A percentile compares a stretch with the other conserved stretches of the same genome.
phyloP scores from a whole-genome alignment of 805 yeast genomes.

The Vanderwaltozyma polyspora region DNA sequence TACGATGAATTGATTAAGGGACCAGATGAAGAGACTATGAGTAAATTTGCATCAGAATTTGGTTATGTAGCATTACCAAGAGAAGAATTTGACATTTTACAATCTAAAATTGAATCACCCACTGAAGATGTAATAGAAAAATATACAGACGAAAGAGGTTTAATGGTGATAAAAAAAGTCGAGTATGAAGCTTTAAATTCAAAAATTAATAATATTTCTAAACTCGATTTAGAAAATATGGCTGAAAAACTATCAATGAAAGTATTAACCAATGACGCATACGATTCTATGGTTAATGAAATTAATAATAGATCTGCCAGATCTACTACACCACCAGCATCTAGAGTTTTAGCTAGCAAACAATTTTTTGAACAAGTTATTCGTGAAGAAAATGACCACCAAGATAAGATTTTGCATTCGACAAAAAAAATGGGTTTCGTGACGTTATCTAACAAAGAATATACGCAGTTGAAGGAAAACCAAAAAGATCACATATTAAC shows the following conservation, averaged over 20 bases:
- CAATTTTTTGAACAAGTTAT: conserved; percentile 27
- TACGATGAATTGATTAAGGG: conserved; percentile 7
- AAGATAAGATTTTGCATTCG: conserved; percentile 24
- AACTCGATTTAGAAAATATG: conserved; percentile 16
- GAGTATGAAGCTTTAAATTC: conserved; percentile 4
- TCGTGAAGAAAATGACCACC: conserved; percentile 18
- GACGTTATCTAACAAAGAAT: conserved; percentile 27
- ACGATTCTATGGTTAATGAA: conserved; percentile 9
- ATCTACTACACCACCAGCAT: conserved; percentile 6
- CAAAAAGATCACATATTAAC: conserved; percentile 24
- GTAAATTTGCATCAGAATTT: conserved; percentile 10
- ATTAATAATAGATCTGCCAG: conserved; percentile 3
- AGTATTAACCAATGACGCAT: conserved; percentile 26
- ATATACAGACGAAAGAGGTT: conserved; percentile 5
- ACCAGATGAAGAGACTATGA: conserved; percentile 6
- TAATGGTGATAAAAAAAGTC: conserved; percentile 5
- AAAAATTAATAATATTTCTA: conserved; percentile 4
- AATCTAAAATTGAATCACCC: conserved; percentile 2
- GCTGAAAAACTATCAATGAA: conserved; percentile 26
- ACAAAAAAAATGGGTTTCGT: conserved; percentile 27
- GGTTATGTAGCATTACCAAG: conserved; percentile 12
- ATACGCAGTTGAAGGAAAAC: conserved; percentile 21
- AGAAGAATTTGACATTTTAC: conserved; percentile 4
- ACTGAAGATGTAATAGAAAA: conserved; percentile 8
- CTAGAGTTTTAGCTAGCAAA: conserved; percentile 27